Evolutionary conservation across 78 protist species (phyloP).

Genomic region (Ministeria vibrans): DNA sequence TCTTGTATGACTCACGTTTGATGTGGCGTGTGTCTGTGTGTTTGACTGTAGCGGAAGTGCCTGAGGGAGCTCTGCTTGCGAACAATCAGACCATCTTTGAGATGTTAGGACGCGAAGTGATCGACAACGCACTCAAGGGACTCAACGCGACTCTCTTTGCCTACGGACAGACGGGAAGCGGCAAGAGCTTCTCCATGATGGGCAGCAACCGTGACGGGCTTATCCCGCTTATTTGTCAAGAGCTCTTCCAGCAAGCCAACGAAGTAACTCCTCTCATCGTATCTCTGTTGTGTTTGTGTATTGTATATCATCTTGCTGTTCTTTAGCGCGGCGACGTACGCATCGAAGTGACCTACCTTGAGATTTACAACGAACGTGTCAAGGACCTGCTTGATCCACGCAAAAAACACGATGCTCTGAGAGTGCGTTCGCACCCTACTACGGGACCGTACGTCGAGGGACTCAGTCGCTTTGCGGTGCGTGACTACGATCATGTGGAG

Average conservation of each 20-base stretch:
- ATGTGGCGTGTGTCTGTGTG: too few species aligned
- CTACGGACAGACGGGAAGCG: slow-evolving; percentile 68
- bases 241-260: slow-evolving; percentile 30
- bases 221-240: background rate
- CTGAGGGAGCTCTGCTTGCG: background rate
- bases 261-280: background rate
- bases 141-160: slow-evolving; percentile 56
- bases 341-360: slow-evolving; percentile 53
- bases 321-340: background rate
- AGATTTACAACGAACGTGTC: slow-evolving; percentile 67
- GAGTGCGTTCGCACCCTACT: background rate
- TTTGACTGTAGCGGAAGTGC: too few species aligned
- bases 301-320: too few species aligned
- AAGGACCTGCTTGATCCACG: background rate
- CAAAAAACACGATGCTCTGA: too few species aligned
- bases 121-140: slow-evolving; percentile 18
- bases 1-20: too few species aligned
- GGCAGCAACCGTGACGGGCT: background rate
- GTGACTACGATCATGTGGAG: slow-evolving; percentile 20
- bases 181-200: slow-evolving; percentile 27
- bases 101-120: background rate
- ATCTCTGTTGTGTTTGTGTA: too few species aligned
- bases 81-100: background rate
- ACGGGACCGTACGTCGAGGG: background rate
- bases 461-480: background rate